Base-by-base conservation (phyloP, 257 asterid genomes). In the Plantago elongata region DNA sequence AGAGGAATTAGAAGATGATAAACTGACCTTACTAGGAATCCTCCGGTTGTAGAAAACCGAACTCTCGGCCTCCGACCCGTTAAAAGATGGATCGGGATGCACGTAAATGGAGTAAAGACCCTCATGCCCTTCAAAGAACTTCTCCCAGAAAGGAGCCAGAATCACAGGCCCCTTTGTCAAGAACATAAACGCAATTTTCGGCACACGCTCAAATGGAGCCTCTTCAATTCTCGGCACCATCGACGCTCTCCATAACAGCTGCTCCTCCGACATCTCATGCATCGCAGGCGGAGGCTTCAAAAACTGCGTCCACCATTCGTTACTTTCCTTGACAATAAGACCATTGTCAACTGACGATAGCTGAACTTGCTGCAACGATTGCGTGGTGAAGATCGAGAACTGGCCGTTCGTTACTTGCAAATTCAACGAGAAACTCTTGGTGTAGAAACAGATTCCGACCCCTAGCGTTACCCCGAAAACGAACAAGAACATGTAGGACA, bases 21-120 rank as follows among this genome's bases (percentile, higher is more conserved):
- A 47, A 67, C 88, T 75, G 14, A 90, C 98, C 96, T 89, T 76
- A 67, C 98, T 86, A 9, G 84, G 88, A 71, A 92, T 83, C 45
- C 96, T 74, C 66, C 90, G 68, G 69, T 86, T 93, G 63, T 65
- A 77, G 34, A 89, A 89, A 47, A 83, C 84, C 1, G 98, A 82
- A 11, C 62, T 82, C 42, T 69, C 74, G 1, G 79, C 77, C 63
- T 76, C 85, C 30, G 88, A 57, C 29, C 67, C 89, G 43, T 67
- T 73, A 68, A 54, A 84, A 5, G 55, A 60, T 1, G 95, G 92
- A 61, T 87, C 83, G 30, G 87, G 62, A 63, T 87, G 95, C 45
- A 87, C 80, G 66, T 87, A 87, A 30, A 87, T 63, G 1, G 92
- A 57, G 61, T 79, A 87, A 60, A 78, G 45, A 17, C 88, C 86